Evolutionary conservation across 306 rosid genomes (phyloP).

Genomic region (peach (Prunus persica)): DNA sequence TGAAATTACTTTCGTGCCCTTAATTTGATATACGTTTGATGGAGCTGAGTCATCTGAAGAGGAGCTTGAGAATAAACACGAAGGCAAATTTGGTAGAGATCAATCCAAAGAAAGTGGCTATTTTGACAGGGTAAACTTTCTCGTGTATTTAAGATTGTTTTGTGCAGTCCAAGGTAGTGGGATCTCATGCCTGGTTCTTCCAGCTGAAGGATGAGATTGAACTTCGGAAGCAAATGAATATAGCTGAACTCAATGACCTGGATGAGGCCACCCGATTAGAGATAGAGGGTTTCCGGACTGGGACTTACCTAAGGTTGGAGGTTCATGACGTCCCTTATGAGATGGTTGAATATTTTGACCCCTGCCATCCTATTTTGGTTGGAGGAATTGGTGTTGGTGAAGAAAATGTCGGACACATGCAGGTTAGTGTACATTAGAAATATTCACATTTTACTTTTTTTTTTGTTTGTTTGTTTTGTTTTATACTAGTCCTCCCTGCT

Average conservation of each 20-base stretch:
- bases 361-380: constrained; percentile 83
- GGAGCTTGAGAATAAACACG: constrained; percentile 40
- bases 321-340: constrained; percentile 79
- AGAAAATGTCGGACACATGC: constrained; percentile 91
- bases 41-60: constrained; percentile 58
- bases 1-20: constrained; percentile 46
- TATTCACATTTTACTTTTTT: background rate
- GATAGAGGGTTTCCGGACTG: constrained; percentile 77
- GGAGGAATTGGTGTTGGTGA: constrained; percentile 92
- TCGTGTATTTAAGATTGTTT: constrained; percentile 4
- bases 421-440: constrained; percentile 42
- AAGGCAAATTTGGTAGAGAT: constrained; percentile 35
- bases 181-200: constrained; percentile 24
- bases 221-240: constrained; percentile 72
- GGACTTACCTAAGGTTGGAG: constrained; percentile 88
- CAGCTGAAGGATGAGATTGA: constrained; percentile 89
- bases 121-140: constrained; percentile 66
- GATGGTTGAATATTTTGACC: constrained; percentile 82
- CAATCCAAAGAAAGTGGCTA: constrained; percentile 60
- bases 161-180: constrained; percentile 7
- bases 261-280: constrained; percentile 78
- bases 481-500: too few relatives aligned
- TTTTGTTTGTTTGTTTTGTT: background rate
- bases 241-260: constrained; percentile 80
- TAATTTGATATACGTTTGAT: constrained; percentile 57